Base-by-base conservation (phyloP, 495 filamentous ascomycete genomes). In the Elaphomyces granulatus region DNA sequence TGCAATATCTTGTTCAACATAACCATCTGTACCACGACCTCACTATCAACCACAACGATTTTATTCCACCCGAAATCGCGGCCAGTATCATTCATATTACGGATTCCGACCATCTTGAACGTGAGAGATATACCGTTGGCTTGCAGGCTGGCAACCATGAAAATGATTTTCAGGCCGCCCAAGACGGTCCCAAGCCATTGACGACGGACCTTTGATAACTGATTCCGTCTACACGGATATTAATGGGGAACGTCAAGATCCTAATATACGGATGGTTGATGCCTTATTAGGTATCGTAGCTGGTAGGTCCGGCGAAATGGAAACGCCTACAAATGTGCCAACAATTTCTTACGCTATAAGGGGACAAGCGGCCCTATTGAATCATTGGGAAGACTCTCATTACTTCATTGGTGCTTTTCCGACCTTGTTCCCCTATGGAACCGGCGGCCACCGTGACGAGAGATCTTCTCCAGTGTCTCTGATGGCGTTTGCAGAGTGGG, bases 361-460 rank as follows among this genome's bases (percentile, higher is more conserved):
- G n/a, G n/a, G n/a, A n/a, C 31, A 39, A 17, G 23, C 15, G 14
- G 7, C 40, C 3, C 30, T 45, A 1, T 3, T 51, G 14, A 15
- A 47, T 40, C 37, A 47, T 8, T 51, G 39, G 44, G 1, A 15
- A 3, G 45, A 45, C 20, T 38, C 45, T 20, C 19, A 23, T 34
- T 51, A 51, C 33, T 40, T 47, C 9, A 47, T 39, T 30, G 17
- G 33, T 21, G 48, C 45, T 8, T 51, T 51, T 23, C 48, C 45
- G 0, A 45, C 48, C n/a, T 23, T 47, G 10, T 51, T 51, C 18
- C 48, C 48, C n/a, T 4, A 10, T 9, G 48, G 48, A 3, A 21
- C 45, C 31, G 38, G 48, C 4, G 48, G 48, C 21, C 45, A 51
- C 38, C 37, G 47, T n/a, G 45, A 51, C 10, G n/a, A n/a, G n/a